Conservation (phyloP, 2,329 filamentous ascomycete genomes). For the Aspergillus sp. region DNA sequence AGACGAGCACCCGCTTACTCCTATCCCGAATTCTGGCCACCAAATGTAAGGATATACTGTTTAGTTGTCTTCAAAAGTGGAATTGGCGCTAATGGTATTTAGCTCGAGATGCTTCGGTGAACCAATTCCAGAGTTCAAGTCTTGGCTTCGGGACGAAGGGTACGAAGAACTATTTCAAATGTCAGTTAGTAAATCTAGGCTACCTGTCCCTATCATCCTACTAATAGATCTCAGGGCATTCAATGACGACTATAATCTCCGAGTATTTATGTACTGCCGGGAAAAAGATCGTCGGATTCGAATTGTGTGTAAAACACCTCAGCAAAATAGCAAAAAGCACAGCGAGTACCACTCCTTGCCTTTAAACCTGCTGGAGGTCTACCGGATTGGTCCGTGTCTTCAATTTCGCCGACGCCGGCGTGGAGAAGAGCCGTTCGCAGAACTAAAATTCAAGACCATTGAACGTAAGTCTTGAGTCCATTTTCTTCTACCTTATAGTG, state of each 20-base stretch:
- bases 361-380: slow-evolving; percentile 39
- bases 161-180: slow-evolving; percentile 33
- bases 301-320: slow-evolving; percentile 45
- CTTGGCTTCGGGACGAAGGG: slow-evolving; percentile 23
- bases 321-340: slow-evolving; percentile 22
- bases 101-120: slow-evolving; percentile 33
- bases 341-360: slow-evolving; percentile 44
- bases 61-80: too few relatives aligned
- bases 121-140: slow-evolving; percentile 18
- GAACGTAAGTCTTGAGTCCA: slow-evolving; percentile 37
- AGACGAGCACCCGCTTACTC: slow-evolving; percentile 19
- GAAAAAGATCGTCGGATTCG: slow-evolving; percentile 44
- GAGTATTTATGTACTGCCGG: slow-evolving; percentile 45
- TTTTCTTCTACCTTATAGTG: neutral
- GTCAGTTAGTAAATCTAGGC: slow-evolving; percentile 17
- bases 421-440: slow-evolving; percentile 45
- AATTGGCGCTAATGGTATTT: slow-evolving; percentile 1
- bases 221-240: slow-evolving; percentile 33
- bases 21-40: slow-evolving; percentile 16
- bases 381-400: slow-evolving; percentile 31
- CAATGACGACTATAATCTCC: slow-evolving; percentile 37
- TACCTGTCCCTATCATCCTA: neutral
- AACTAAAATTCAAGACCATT: slow-evolving; percentile 46
- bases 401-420: slow-evolving; percentile 26
- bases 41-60: too few relatives aligned